Evolutionary conservation across 192 early-diverging fungal genomes (phyloP).

Genomic region (Linnemannia elongata): DNA sequence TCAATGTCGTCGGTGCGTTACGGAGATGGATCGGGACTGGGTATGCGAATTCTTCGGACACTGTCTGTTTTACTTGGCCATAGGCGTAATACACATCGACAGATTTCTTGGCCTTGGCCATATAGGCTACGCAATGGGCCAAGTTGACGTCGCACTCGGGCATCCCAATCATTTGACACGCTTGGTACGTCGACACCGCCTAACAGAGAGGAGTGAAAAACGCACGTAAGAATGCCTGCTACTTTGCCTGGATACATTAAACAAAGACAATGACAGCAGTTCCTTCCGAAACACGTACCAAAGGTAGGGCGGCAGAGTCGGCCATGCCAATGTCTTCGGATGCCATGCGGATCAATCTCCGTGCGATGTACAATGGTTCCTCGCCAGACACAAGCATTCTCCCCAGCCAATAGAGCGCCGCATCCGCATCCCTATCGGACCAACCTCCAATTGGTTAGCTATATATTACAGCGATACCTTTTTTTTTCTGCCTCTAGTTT

Average conservation of each 20-base stretch:
- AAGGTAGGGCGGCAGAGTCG: slow-evolving; percentile 80
- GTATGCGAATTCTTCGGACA: slow-evolving; percentile 72
- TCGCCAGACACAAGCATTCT: slow-evolving; percentile 92
- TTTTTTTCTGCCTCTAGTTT: no score
- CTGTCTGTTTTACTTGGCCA: slow-evolving; percentile 70
- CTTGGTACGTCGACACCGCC: slow-evolving; percentile 83
- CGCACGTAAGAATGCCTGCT: not conserved
- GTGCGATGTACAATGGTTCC: slow-evolving; percentile 86
- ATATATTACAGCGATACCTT: not conserved
- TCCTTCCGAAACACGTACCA: slow-evolving; percentile 56
- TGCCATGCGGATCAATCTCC: slow-evolving; percentile 80
- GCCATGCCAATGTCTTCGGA: slow-evolving; percentile 93
- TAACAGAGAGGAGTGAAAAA: slow-evolving; percentile 11
- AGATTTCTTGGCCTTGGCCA: slow-evolving; percentile 87
- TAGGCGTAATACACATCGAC: slow-evolving; percentile 87
- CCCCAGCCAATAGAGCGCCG: slow-evolving; percentile 90
- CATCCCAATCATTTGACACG: slow-evolving; percentile 91
- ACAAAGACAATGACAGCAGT: not conserved
- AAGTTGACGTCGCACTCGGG: slow-evolving; percentile 92
- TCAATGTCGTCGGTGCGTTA: slow-evolving; percentile 84
- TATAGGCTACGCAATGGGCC: slow-evolving; percentile 82
- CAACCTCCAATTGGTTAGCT: not conserved
- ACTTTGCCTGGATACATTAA: not conserved
- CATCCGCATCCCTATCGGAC: slow-evolving; percentile 73
- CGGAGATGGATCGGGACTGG: slow-evolving; percentile 90